These are phyloP conservation scores for Biscogniauxia mediterranea DNA, from an alignment of 2,329 filamentous ascomycete genomes.

Conservation along the genomic window DNA sequence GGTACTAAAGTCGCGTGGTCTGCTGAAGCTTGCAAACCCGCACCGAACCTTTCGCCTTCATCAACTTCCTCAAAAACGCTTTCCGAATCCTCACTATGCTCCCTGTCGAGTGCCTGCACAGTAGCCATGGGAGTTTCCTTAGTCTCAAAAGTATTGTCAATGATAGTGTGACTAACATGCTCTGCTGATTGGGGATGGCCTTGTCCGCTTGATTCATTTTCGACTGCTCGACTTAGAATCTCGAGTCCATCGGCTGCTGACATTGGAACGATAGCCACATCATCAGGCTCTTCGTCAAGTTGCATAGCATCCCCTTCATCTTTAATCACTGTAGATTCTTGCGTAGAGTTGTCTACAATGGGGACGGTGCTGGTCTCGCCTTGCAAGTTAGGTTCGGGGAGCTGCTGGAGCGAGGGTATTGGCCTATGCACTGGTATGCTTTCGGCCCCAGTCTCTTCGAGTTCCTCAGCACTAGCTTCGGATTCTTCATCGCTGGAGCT, in stretches of 20 bases:
- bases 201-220: conserved; percentile 19
- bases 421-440: background rate
- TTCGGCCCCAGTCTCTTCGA: background rate
- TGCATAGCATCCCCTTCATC: conserved; percentile 16
- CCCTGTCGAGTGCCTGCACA: background rate
- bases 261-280: conserved; percentile 5
- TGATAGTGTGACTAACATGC: conserved; percentile 6
- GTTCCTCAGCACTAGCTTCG: background rate
- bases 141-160: background rate
- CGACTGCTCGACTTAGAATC: conserved; percentile 24
- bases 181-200: conserved; percentile 1
- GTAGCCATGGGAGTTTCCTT: background rate
- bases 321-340: conserved; percentile 15
- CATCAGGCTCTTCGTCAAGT: conserved; percentile 1
- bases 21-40: conserved; percentile 44
- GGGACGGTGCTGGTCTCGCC: background rate
- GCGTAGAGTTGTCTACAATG: background rate
- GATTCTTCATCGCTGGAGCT: background rate
- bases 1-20: background rate
- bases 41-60: conserved; percentile 26
- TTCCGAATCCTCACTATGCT: background rate
- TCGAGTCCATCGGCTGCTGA: conserved; percentile 31
- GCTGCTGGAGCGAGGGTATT: background rate
- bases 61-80: conserved; percentile 9
- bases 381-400: background rate